phyloP scores from a whole-genome alignment of 2,329 filamentous ascomycete species.

The Fusarium secorum region DNA sequence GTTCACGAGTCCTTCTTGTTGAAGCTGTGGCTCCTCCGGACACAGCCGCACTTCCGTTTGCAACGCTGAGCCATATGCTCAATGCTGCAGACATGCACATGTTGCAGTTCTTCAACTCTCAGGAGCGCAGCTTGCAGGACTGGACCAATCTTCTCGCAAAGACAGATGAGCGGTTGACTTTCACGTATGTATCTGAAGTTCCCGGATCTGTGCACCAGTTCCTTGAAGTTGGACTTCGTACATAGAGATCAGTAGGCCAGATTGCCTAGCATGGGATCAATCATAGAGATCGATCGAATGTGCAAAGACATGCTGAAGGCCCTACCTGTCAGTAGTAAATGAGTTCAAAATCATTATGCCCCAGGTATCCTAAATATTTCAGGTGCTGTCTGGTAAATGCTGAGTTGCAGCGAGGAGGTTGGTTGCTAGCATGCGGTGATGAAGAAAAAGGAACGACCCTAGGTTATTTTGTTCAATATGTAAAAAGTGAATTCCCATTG shows the following conservation, averaged over 20 bases:
- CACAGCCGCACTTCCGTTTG: constrained; percentile 31
- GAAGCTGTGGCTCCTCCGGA: constrained; percentile 44
- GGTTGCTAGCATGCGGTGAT: neutral
- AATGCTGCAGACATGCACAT: constrained; percentile 51
- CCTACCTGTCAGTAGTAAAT: neutral
- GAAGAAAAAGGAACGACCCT: too few species aligned
- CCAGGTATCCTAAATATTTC: accelerated
- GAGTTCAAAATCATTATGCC: neutral
- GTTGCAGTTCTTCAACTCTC: constrained; percentile 56
- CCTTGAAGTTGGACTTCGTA: neutral
- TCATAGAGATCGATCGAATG: neutral
- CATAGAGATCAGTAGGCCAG: neutral
- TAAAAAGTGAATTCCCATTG: accelerated
- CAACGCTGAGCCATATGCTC: neutral
- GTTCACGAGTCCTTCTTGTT: constrained; percentile 49
- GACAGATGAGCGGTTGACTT: constrained; percentile 25
- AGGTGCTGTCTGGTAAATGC: neutral
- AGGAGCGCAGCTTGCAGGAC: constrained; percentile 19
- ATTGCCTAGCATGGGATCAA: neutral
- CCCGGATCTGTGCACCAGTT: constrained; percentile 9
- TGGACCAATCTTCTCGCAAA: constrained; percentile 14
- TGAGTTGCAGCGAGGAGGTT: neutral
- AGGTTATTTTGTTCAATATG: accelerated
- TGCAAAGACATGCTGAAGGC: accelerated
- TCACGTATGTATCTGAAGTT: constrained; percentile 1